These are phyloP conservation scores for Mucor racemosus DNA, from an alignment of 371 early-diverging fungal genomes.

Conservation along the genomic window DNA sequence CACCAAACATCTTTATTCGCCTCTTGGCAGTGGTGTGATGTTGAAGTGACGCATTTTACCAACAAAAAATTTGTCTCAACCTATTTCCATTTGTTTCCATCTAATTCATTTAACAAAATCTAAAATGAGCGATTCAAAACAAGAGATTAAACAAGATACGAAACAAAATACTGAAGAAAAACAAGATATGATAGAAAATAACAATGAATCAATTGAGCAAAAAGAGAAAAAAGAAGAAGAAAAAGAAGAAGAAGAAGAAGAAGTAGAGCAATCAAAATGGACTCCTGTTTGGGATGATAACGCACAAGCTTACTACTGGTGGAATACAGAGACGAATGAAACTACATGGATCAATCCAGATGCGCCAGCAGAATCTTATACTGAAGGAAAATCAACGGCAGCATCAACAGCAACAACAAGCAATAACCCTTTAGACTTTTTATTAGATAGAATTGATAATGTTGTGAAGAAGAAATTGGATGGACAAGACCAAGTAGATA, in stretches of 20 bases:
- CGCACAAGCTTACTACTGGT: slow-evolving; percentile 62
- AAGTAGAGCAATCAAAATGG: slow-evolving; percentile 35
- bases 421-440: slow-evolving; percentile 36
- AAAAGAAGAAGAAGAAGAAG: not conserved
- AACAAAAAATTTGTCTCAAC: not conserved
- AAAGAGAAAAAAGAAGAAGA: not conserved
- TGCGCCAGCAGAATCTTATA: not conserved
- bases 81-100: slow-evolving; percentile 4
- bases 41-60: not conserved
- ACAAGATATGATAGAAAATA: not conserved
- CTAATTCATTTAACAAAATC: not conserved
- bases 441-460: slow-evolving; percentile 49
- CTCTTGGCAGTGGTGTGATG: not conserved
- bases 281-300: slow-evolving; percentile 59
- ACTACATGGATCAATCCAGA: slow-evolving; percentile 58
- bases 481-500: slow-evolving; percentile 8
- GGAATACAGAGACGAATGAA: slow-evolving; percentile 66
- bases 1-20: too few relatives aligned
- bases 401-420: not conserved
- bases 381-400: not conserved
- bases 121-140: slow-evolving; percentile 1
- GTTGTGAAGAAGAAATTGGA: slow-evolving; percentile 42
- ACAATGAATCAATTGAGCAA: not conserved
- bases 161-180: too few relatives aligned
- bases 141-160: not conserved